Percentiles rank a stretch among this genome's conserved stretches.
Evolutionary conservation across 805 yeast species (phyloP).

Genomic region (Wickerhamiella brachini): DNA sequence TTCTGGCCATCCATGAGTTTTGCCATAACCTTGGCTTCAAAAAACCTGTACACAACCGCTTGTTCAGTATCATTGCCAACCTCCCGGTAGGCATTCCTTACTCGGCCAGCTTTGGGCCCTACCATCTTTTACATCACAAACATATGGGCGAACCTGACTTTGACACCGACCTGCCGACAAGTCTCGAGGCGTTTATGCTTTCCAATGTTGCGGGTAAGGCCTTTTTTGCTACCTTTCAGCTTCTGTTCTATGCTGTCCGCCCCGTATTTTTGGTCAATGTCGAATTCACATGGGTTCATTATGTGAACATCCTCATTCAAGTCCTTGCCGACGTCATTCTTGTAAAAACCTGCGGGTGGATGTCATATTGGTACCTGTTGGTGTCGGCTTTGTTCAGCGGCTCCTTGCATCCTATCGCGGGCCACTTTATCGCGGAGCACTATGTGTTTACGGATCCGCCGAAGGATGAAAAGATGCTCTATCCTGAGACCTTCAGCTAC

Average conservation of each 20-base stretch:
- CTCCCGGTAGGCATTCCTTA: conserved; percentile 85
- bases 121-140: conserved; percentile 84
- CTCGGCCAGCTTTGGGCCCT: conserved; percentile 78
- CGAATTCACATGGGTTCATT: conserved; percentile 60
- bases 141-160: conserved; percentile 70
- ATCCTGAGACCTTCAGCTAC: conserved; percentile 74
- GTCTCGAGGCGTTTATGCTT: conserved; percentile 56
- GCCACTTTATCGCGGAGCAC: conserved; percentile 93
- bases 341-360: conserved; percentile 48
- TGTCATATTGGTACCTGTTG: conserved; percentile 51
- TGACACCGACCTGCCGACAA: conserved; percentile 83
- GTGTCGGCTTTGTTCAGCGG: conserved; percentile 80
- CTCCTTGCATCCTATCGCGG: conserved; percentile 85
- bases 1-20: conserved; percentile 78
- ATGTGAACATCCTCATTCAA: conserved; percentile 51
- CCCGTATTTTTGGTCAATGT: conserved; percentile 77
- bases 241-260: conserved; percentile 76
- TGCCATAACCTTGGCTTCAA: conserved; percentile 76
- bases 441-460: conserved; percentile 39
- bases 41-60: conserved; percentile 59
- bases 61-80: conserved; percentile 65
- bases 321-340: conserved; percentile 42
- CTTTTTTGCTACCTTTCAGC: conserved; percentile 80
- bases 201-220: conserved; percentile 76
- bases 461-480: conserved; percentile 11